phyloP scores from a whole-genome alignment of 805 yeast species.

The Spathaspora passalidarum region DNA sequence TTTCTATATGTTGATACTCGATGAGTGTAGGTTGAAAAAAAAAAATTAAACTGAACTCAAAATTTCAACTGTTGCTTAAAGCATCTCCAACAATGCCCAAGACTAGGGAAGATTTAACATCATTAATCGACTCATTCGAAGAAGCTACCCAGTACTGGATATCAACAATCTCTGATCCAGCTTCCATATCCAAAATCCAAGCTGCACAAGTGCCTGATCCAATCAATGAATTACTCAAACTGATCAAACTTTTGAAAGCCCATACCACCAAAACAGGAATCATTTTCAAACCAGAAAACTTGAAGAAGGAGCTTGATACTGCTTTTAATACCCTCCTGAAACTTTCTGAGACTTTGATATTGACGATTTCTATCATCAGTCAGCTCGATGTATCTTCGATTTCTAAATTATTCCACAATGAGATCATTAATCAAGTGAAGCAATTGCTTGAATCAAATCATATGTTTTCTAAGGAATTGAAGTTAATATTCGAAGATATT shows the following conservation, averaged over 20 bases:
- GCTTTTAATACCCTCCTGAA: constrained; percentile 49
- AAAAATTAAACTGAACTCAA: not conserved
- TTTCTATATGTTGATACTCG: not conserved
- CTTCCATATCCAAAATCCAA: constrained; percentile 15
- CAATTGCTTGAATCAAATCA: constrained; percentile 9
- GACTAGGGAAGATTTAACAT: constrained; percentile 18
- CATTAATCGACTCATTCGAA: constrained; percentile 23
- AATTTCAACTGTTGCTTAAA: not conserved
- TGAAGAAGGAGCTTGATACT: constrained; percentile 42
- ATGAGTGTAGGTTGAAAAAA: not conserved
- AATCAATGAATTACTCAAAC: constrained; percentile 55
- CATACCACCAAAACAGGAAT: constrained; percentile 77
- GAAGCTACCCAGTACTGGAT: constrained; percentile 32
- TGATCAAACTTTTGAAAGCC: constrained; percentile 61
- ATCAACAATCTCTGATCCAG: constrained; percentile 10
- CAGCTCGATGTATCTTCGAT: constrained; percentile 26
- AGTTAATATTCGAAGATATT: constrained; percentile 10
- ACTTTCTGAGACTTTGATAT: constrained; percentile 40
- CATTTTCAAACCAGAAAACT: constrained; percentile 59
- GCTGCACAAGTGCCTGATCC: constrained; percentile 42
- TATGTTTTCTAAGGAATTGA: constrained; percentile 13
- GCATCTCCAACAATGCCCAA: constrained; percentile 12
- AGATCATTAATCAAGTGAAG: constrained; percentile 5
- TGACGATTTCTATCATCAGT: constrained; percentile 41
- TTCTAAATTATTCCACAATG: constrained; percentile 22